Percentiles rank a stretch among this genome's conserved stretches.
Conservation (phyloP, 2,329 filamentous ascomycete genomes). For the Claviceps lovelessii region DNA sequence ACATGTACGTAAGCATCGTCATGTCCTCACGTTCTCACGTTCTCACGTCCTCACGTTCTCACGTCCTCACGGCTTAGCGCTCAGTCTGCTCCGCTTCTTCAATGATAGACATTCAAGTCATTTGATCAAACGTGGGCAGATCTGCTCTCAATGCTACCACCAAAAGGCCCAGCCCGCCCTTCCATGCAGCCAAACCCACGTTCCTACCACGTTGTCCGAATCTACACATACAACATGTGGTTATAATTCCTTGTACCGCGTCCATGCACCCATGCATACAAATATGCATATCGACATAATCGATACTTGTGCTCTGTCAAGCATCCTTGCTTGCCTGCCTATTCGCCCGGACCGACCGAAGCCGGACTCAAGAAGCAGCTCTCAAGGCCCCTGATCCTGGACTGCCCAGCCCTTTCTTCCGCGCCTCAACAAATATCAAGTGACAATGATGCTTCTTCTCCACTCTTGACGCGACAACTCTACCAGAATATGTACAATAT, state of each 20-base stretch:
- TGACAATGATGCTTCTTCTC: background rate
- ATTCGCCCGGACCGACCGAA: background rate
- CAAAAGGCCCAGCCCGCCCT: background rate
- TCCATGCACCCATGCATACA: background rate
- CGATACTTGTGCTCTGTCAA: too few relatives aligned
- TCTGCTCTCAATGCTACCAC: background rate
- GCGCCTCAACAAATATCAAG: background rate
- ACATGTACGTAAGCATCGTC: too few relatives aligned
- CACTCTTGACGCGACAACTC: background rate
- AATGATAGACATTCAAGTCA: too few relatives aligned
- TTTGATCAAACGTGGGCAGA: background rate
- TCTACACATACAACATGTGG: background rate
- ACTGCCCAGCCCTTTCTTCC: background rate
- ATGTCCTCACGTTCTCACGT: too few relatives aligned
- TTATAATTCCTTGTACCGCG: too few relatives aligned
- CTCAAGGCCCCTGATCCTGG: background rate
- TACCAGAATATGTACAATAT: too few relatives aligned
- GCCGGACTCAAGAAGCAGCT: background rate
- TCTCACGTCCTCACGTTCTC: too few relatives aligned
- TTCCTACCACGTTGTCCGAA: background rate
- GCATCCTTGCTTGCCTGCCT: too few relatives aligned
- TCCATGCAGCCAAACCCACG: background rate
- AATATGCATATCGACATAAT: background rate
- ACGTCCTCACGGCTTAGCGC: too few relatives aligned
- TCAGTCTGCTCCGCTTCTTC: too few relatives aligned